phyloP scores from a whole-genome alignment of 176 grass and related monocot species.

The Tillandsia fasciculata region DNA sequence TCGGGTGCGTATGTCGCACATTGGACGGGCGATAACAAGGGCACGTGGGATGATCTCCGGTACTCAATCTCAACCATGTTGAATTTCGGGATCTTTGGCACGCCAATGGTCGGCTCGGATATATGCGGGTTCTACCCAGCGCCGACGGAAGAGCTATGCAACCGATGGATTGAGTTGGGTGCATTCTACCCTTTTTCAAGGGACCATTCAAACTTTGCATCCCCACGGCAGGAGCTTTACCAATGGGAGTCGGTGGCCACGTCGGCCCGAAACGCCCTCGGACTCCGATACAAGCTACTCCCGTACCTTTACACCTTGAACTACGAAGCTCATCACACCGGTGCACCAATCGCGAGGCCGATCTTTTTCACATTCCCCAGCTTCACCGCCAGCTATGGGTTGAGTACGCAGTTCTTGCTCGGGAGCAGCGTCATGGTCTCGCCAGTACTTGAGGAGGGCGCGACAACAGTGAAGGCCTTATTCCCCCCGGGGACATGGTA shows the following conservation, averaged over 20 bases:
- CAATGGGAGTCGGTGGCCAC: constrained; percentile 65
- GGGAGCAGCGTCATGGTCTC: constrained; percentile 79
- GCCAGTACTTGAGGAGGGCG: constrained; percentile 53
- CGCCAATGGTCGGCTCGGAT: constrained; percentile 86
- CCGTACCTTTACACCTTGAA: constrained; percentile 80
- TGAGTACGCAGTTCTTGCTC: constrained; percentile 75
- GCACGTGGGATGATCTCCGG: constrained; percentile 72
- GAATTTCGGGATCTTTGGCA: constrained; percentile 89
- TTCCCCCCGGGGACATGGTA: constrained; percentile 90
- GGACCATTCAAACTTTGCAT: constrained; percentile 89
- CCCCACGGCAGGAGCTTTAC: constrained; percentile 73
- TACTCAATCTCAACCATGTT: constrained; percentile 74
- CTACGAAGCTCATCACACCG: constrained; percentile 62
- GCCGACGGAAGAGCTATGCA: constrained; percentile 71
- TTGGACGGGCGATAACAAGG: constrained; percentile 95
- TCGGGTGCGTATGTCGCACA: constrained; percentile 67
- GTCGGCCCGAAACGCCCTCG: constrained; percentile 66
- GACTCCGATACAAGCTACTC: constrained; percentile 66
- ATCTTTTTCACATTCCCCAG: constrained; percentile 89
- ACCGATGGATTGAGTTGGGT: constrained; percentile 86
- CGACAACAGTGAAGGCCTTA: constrained; percentile 42
- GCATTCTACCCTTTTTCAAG: constrained; percentile 95
- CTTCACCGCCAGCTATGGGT: constrained; percentile 52
- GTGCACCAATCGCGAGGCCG: constrained; percentile 70
- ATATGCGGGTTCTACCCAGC: constrained; percentile 79